These are phyloP conservation scores for Penicillium occitanis DNA, from an alignment of 2,329 filamentous ascomycete species.

Conservation along the genomic window DNA sequence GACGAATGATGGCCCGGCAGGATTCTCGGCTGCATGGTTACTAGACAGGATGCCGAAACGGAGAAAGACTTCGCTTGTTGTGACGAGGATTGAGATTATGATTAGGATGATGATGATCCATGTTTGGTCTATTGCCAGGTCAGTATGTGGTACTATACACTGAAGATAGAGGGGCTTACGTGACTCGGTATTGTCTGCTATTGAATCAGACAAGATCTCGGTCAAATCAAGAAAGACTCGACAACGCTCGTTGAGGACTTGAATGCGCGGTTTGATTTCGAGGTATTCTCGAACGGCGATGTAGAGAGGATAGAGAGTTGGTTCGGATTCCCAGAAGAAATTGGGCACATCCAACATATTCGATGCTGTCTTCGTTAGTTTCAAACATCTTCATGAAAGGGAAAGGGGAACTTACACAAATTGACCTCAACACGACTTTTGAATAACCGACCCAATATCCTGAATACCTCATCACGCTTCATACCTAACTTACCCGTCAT, in stretches of 20 bases:
- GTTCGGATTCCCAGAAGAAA: slow-evolving; percentile 98
- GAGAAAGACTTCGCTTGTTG: slow-evolving; percentile 82
- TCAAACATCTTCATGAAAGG: not conserved
- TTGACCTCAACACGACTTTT: slow-evolving; percentile 96
- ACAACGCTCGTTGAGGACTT: slow-evolving; percentile 95
- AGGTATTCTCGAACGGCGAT: slow-evolving; percentile 93
- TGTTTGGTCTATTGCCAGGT: slow-evolving; percentile 62
- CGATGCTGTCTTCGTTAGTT: slow-evolving; percentile 59
- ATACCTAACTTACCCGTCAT: slow-evolving; percentile 88
- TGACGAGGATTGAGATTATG: slow-evolving; percentile 84
- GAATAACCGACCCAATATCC: slow-evolving; percentile 85
- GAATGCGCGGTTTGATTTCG: slow-evolving; percentile 93
- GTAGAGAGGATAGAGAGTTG: slow-evolving; percentile 91
- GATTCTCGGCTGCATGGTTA: slow-evolving; percentile 23
- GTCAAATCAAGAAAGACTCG: slow-evolving; percentile 94
- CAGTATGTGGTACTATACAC: slow-evolving; percentile 10
- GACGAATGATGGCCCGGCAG: slow-evolving; percentile 23
- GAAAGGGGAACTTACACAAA: slow-evolving; percentile 66
- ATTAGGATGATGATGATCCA: slow-evolving; percentile 99
- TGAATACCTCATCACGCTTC: slow-evolving; percentile 87
- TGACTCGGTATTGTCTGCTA: slow-evolving; percentile 94
- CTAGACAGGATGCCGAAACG: slow-evolving; percentile 71
- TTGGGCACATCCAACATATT: slow-evolving; percentile 96
- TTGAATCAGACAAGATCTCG: slow-evolving; percentile 88
- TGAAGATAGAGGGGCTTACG: slow-evolving; percentile 38